A percentile compares a stretch with the other conserved stretches of the same genome.
Conservation (phyloP, 2,329 filamentous ascomycete species). For the Thielaviopsis euricoi region DNA sequence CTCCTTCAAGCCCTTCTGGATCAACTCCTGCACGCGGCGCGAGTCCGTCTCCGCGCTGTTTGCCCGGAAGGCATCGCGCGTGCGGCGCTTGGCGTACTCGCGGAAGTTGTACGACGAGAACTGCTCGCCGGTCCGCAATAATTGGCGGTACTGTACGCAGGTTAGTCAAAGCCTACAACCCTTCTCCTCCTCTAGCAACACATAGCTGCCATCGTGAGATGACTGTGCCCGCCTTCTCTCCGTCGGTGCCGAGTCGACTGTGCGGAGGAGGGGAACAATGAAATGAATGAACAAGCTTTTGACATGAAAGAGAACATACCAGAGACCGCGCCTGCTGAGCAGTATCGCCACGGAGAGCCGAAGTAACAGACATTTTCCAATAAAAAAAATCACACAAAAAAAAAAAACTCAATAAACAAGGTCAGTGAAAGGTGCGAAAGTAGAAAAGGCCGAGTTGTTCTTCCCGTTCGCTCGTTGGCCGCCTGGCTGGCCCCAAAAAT, state of each 20-base stretch:
- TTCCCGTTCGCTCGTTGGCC: too few relatives aligned
- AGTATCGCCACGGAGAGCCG: constrained; percentile 32
- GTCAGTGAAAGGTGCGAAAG: too few relatives aligned
- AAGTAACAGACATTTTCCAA: constrained; percentile 25
- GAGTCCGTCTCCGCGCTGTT: constrained; percentile 57
- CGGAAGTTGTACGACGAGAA: constrained; percentile 96
- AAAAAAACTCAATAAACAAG: background rate
- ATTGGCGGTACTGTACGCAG: constrained; percentile 60
- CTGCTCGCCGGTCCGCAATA: constrained; percentile 70
- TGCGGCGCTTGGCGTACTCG: constrained; percentile 85
- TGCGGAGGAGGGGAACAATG: background rate
- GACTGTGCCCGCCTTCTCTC: too few relatives aligned
- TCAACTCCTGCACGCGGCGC: constrained; percentile 66
- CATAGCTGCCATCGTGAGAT: too few relatives aligned
- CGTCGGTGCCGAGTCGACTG: background rate
- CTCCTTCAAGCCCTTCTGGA: constrained; percentile 77
- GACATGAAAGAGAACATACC: constrained; percentile 23
- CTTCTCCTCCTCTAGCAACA: too few relatives aligned
- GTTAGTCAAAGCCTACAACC: background rate
- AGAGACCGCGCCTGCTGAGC: constrained; percentile 41
- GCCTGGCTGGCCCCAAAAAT: too few relatives aligned
- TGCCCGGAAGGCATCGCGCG: constrained; percentile 78
- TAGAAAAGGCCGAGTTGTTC: too few relatives aligned
- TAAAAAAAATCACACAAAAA: background rate
- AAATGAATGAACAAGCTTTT: background rate